Conservation (phyloP, 192 early-diverging fungal genomes). For the Rhizophagus clarus region DNA sequence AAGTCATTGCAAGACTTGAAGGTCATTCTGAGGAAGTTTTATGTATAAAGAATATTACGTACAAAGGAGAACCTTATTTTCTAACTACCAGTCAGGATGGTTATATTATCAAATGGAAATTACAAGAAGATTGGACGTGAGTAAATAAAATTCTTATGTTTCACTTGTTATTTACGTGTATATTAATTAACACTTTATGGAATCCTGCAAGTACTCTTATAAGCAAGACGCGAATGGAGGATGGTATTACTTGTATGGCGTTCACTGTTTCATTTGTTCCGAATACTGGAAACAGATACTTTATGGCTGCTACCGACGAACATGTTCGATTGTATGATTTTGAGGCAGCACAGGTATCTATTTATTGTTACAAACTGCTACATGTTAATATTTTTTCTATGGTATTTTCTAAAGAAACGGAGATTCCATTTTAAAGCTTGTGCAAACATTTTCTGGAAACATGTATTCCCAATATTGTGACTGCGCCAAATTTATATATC, state of each 20-base stretch:
- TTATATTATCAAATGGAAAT: conserved; percentile 89
- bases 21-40: conserved; percentile 91
- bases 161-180: neutral
- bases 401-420: neutral
- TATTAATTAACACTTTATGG: neutral
- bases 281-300: conserved; percentile 91
- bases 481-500: conserved; percentile 86
- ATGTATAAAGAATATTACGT: conserved; percentile 76
- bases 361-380: neutral
- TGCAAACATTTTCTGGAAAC: conserved; percentile 61
- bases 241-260: conserved; percentile 93
- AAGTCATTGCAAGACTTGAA: conserved; percentile 75
- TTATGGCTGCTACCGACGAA: conserved; percentile 88
- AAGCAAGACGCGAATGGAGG: conserved; percentile 68
- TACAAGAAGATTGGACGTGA: conserved; percentile 80
- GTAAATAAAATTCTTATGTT: conserved; percentile 13
- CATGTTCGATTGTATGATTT: conserved; percentile 90
- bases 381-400: neutral
- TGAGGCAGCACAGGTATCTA: conserved; percentile 65
- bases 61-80: conserved; percentile 79
- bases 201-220: conserved; percentile 51
- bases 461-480: conserved; percentile 96
- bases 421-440: conserved; percentile 39
- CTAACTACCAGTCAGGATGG: conserved; percentile 94
- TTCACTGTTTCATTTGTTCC: conserved; percentile 94